Conservation (phyloP, 805 yeast genomes). For the Hagleromyces aurorensis region DNA sequence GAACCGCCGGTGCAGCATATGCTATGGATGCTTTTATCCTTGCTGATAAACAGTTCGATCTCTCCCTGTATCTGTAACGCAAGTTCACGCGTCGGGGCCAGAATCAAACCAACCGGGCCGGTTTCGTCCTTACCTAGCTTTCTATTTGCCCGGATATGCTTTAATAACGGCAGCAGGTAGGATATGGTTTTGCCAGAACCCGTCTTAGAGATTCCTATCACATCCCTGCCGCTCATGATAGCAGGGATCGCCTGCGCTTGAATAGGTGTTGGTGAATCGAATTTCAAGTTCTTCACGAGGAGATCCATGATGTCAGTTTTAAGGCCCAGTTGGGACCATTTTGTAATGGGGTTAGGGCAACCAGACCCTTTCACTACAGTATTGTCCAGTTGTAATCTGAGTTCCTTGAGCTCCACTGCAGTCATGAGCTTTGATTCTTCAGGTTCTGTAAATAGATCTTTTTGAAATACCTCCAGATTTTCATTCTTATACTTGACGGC, state of each 20-base stretch:
- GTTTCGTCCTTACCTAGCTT: slow-evolving; percentile 40
- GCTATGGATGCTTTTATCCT: slow-evolving; percentile 37
- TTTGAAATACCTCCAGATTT: slow-evolving; percentile 47
- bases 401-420: slow-evolving; percentile 45
- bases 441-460: slow-evolving; percentile 55
- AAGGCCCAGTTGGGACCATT: slow-evolving; percentile 79
- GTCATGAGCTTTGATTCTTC: slow-evolving; percentile 42
- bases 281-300: slow-evolving; percentile 43
- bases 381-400: slow-evolving; percentile 52
- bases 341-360: slow-evolving; percentile 56
- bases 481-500: slow-evolving; percentile 23
- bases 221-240: slow-evolving; percentile 81
- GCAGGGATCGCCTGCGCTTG: slow-evolving; percentile 90
- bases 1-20: slow-evolving; percentile 91
- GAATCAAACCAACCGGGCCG: slow-evolving; percentile 71
- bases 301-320: slow-evolving; percentile 49
- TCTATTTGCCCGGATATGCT: slow-evolving; percentile 74
- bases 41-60: slow-evolving; percentile 43
- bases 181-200: slow-evolving; percentile 96
- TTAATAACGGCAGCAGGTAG: slow-evolving; percentile 71
- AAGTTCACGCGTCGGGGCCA: slow-evolving; percentile 90
- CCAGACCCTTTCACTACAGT: slow-evolving; percentile 54
- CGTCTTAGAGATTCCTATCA: slow-evolving; percentile 91
- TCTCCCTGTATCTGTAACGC: slow-evolving; percentile 78
- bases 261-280: slow-evolving; percentile 69